A percentile compares a stretch with the other conserved stretches of the same genome.
Evolutionary conservation across 2,329 filamentous ascomycete genomes (phyloP).

Genomic region (Meredithiella fracta): DNA sequence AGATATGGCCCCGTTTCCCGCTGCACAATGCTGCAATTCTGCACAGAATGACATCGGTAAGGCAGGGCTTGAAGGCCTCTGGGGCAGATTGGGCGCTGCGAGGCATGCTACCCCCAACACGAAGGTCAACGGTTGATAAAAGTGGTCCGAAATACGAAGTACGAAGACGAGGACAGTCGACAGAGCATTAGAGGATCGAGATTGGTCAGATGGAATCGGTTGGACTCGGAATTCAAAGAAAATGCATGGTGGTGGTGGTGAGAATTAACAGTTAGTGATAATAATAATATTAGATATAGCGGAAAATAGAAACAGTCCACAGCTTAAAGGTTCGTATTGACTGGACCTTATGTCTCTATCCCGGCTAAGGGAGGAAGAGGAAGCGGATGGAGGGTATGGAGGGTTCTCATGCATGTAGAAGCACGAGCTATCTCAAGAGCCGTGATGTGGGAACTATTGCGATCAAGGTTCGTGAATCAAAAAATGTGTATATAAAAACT

Average conservation of each 20-base stretch:
- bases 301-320: neutral
- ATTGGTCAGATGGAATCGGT: neutral
- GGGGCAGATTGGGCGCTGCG: neutral
- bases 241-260: no score
- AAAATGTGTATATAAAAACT: no score
- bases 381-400: neutral
- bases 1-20: neutral
- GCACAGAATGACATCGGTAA: neutral
- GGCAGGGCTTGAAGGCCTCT: neutral
- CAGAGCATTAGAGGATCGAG: neutral
- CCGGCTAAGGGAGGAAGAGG: neutral
- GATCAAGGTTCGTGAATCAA: no score
- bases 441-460: no score
- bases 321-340: neutral
- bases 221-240: no score
- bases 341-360: neutral
- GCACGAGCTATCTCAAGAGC: no score
- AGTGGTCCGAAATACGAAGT: neutral
- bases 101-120: neutral
- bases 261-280: no score
- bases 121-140: neutral
- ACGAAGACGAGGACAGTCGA: neutral
- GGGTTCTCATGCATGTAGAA: neutral
- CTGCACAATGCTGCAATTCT: conserved; percentile 1
- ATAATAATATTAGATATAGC: neutral